Percentiles rank a stretch among this genome's conserved stretches.
phyloP scores from a whole-genome alignment of 768 basidiomycete species.

The Thelephora ganbajun region DNA sequence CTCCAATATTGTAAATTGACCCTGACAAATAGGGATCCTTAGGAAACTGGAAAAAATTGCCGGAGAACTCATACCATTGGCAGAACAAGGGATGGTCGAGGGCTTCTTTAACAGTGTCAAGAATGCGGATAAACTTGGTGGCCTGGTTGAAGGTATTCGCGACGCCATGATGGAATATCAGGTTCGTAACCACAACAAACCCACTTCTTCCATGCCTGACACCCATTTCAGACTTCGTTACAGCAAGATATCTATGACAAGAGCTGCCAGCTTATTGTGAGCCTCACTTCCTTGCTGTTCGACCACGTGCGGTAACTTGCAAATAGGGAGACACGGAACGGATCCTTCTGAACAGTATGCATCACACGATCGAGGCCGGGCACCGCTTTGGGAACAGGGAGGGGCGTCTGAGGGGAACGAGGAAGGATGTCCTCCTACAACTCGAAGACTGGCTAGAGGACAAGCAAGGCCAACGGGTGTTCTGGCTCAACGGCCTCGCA shows the following conservation, averaged over 20 bases:
- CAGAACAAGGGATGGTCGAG: neutral
- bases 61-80: neutral
- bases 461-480: neutral
- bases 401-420: too few relatives aligned
- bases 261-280: neutral
- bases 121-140: neutral
- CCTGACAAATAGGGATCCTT: neutral
- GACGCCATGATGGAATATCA: neutral
- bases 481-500: constrained; percentile 7
- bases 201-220: neutral
- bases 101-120: neutral
- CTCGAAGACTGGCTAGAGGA: too few relatives aligned
- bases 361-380: neutral
- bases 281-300: neutral
- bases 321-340: neutral
- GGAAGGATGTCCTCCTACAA: too few relatives aligned
- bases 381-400: neutral
- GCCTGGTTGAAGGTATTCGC: neutral
- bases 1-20: neutral
- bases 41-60: neutral
- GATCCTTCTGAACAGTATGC: neutral
- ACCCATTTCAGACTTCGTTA: neutral
- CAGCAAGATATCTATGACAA: neutral
- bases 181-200: neutral
- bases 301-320: neutral